These are phyloP conservation scores for Boletus coccyginus DNA, from an alignment of 768 basidiomycete species.

Conservation along the genomic window DNA sequence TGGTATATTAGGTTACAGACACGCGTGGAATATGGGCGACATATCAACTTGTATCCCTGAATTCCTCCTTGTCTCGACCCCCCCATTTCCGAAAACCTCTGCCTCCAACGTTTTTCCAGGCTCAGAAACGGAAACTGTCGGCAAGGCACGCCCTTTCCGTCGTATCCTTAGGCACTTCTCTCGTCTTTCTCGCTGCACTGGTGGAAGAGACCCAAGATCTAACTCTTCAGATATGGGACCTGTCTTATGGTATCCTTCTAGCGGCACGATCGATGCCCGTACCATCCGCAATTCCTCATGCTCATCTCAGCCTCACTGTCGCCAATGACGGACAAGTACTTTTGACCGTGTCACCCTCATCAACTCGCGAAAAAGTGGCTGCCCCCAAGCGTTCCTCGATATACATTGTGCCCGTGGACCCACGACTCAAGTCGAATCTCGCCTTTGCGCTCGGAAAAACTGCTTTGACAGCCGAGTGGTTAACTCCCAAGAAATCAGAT, in stretches of 20 bases:
- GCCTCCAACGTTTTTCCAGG: constrained; percentile 18
- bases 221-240: constrained; percentile 62
- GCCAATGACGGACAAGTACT: constrained; percentile 48
- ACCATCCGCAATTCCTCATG: constrained; percentile 40
- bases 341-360: constrained; percentile 45
- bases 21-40: constrained; percentile 43
- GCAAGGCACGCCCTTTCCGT: constrained; percentile 31
- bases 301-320: constrained; percentile 30
- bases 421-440: constrained; percentile 57
- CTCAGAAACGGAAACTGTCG: constrained; percentile 5
- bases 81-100: constrained; percentile 21
- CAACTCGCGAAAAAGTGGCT: constrained; percentile 1
- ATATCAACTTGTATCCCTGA: constrained; percentile 31
- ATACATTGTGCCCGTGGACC: constrained; percentile 55
- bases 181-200: constrained; percentile 52
- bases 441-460: constrained; percentile 60
- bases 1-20: constrained; percentile 31
- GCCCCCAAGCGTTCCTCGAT: constrained; percentile 46
- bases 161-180: constrained; percentile 53
- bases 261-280: constrained; percentile 49
- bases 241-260: constrained; percentile 66
- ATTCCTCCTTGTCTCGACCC: constrained; percentile 26
- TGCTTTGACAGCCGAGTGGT: constrained; percentile 44
- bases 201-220: constrained; percentile 39
- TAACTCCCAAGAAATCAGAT: constrained; percentile 20